Evolutionary conservation across 2,329 filamentous ascomycete genomes (phyloP).

Genomic region (Elsinoe batatas): DNA sequence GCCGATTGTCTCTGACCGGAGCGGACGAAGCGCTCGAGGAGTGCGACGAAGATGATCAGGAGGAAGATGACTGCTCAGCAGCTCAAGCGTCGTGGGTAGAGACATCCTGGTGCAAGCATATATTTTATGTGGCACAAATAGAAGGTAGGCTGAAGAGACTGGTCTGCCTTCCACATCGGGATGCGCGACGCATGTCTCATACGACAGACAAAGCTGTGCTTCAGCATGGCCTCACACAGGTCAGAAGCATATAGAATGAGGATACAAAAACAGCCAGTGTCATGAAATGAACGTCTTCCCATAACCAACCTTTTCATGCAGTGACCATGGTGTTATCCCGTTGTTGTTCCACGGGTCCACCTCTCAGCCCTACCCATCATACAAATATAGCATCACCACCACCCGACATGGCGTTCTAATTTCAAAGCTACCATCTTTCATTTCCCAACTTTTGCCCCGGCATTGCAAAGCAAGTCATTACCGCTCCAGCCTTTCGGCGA

Average conservation of each 20-base stretch:
- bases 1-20: slow-evolving; percentile 24
- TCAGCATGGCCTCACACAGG: not conserved
- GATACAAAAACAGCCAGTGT: not conserved
- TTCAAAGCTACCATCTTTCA: not conserved
- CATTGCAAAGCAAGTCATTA: not conserved
- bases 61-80: slow-evolving; percentile 25
- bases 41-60: slow-evolving; percentile 55
- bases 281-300: not conserved
- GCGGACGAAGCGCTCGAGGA: slow-evolving; percentile 47
- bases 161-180: not conserved
- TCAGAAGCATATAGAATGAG: not conserved
- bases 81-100: not conserved
- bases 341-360: too few species aligned
- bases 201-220: not conserved
- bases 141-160: not conserved
- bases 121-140: not conserved
- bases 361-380: not conserved
- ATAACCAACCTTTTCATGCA: not conserved
- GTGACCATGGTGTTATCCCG: not conserved
- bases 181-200: not conserved
- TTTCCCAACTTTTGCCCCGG: not conserved
- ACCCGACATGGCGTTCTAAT: not conserved
- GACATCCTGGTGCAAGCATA: not conserved
- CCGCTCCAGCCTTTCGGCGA: not conserved
- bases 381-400: not conserved